Conservation (phyloP, 2,329 filamentous ascomycete genomes). For the Paraconiothyrium sp. region DNA sequence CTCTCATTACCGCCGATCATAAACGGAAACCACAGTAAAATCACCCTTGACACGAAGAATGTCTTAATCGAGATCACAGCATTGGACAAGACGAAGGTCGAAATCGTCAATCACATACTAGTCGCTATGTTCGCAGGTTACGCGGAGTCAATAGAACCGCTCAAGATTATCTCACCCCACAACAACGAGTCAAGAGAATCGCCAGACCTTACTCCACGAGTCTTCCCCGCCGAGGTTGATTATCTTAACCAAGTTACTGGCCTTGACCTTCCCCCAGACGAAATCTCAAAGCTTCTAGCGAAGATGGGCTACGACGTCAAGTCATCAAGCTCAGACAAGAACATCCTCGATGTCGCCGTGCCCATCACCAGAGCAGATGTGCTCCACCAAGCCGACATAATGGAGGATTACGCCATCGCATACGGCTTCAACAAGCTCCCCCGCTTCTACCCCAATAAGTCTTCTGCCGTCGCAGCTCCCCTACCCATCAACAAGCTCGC, state of each 20-base stretch:
- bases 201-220: slow-evolving; percentile 80
- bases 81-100: slow-evolving; percentile 93
- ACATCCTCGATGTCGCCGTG: slow-evolving; percentile 79
- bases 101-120: slow-evolving; percentile 94
- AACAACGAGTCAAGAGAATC: slow-evolving; percentile 84
- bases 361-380: slow-evolving; percentile 93
- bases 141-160: slow-evolving; percentile 91
- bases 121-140: slow-evolving; percentile 97
- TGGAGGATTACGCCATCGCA: slow-evolving; percentile 97
- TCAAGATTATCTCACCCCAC: slow-evolving; percentile 91
- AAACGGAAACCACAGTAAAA: slow-evolving; percentile 97
- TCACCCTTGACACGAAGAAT: slow-evolving; percentile 88
- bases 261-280: slow-evolving; percentile 75
- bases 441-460: slow-evolving; percentile 84
- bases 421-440: slow-evolving; percentile 98
- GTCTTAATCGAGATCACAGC: slow-evolving; percentile 98
- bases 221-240: slow-evolving; percentile 83
- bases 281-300: slow-evolving; percentile 80
- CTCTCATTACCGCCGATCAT: slow-evolving; percentile 97
- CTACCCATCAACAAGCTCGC: slow-evolving; percentile 92
- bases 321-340: slow-evolving; percentile 74
- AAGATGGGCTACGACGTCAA: slow-evolving; percentile 90
- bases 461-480: slow-evolving; percentile 85
- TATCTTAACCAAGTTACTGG: slow-evolving; percentile 96
- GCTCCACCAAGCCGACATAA: slow-evolving; percentile 95